phyloP scores from a whole-genome alignment of 345 rosid genomes.

The Citrus sp. region DNA sequence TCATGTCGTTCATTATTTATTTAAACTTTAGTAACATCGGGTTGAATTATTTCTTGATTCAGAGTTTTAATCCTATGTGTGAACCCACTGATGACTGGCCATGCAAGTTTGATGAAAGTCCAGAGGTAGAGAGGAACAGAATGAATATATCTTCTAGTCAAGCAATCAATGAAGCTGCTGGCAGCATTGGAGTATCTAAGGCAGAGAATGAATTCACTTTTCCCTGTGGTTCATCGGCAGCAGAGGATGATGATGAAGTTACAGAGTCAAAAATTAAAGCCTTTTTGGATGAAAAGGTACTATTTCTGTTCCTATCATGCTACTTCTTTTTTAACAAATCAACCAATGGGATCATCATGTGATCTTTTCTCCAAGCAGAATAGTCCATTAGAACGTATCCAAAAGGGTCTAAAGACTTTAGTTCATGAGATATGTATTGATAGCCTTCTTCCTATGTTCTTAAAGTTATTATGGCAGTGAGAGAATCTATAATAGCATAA shows the following conservation, averaged over 20 bases:
- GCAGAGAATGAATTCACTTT: slow-evolving; percentile 47
- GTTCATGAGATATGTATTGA: neutral
- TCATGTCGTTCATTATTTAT: slow-evolving; percentile 2
- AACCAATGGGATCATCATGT: slow-evolving; percentile 8
- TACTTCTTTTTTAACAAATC: neutral
- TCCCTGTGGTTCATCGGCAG: slow-evolving; percentile 38
- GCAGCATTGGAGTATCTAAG: slow-evolving; percentile 32
- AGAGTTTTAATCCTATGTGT: slow-evolving; percentile 88
- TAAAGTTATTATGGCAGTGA: neutral
- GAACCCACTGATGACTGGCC: slow-evolving; percentile 79
- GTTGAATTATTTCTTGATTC: slow-evolving; percentile 24
- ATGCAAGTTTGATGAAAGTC: slow-evolving; percentile 54
- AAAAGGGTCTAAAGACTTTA: neutral
- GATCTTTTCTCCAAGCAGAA: slow-evolving; percentile 2
- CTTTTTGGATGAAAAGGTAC: slow-evolving; percentile 87
- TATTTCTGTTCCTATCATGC: neutral
- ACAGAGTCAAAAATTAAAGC: slow-evolving; percentile 86
- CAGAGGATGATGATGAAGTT: slow-evolving; percentile 76
- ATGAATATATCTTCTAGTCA: slow-evolving; percentile 35
- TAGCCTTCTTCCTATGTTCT: neutral
- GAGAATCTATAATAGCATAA: neutral
- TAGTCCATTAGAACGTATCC: neutral
- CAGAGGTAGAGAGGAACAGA: slow-evolving; percentile 36
- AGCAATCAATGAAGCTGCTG: slow-evolving; percentile 20
- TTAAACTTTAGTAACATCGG: neutral